A percentile compares a stretch with the other conserved stretches of the same genome.
These are phyloP conservation scores for Aspergillus indologenus DNA, from an alignment of 495 filamentous ascomycete genomes.

Conservation along the genomic window DNA sequence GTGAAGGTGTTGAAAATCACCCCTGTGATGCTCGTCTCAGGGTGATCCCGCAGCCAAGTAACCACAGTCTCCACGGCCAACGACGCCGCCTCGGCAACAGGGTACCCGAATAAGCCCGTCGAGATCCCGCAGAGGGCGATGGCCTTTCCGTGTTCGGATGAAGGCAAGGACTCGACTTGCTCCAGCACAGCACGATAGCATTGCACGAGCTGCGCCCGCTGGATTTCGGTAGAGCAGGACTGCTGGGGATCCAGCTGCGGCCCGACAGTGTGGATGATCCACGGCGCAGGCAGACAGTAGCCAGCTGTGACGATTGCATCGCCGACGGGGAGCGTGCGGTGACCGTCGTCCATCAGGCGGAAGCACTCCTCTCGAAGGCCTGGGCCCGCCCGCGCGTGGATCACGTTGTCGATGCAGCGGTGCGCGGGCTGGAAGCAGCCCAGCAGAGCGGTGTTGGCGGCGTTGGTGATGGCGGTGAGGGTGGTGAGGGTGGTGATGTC, in stretches of 20 bases:
- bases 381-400: constrained; percentile 26
- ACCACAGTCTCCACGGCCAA: constrained; percentile 23
- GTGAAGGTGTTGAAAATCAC: constrained; percentile 26
- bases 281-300: constrained; percentile 20
- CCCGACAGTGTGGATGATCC: constrained; percentile 26
- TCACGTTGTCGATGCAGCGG: constrained; percentile 31
- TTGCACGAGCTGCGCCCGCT: constrained; percentile 14
- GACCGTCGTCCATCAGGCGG: constrained; percentile 15
- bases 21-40: constrained; percentile 20
- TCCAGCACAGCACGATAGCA: constrained; percentile 24
- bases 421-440: constrained; percentile 26
- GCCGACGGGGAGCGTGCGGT: constrained; percentile 15
- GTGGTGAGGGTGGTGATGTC: constrained; percentile 25
- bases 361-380: constrained; percentile 24
- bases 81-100: constrained; percentile 15
- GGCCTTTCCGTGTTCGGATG: constrained; percentile 17
- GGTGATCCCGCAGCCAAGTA: constrained; percentile 16
- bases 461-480: constrained; percentile 28
- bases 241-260: constrained; percentile 18
- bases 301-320: constrained; percentile 22
- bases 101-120: constrained; percentile 27
- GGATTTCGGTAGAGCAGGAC: background rate
- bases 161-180: constrained; percentile 11
- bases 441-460: constrained; percentile 21
- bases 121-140: constrained; percentile 29